Evolutionary conservation across 2,329 filamentous ascomycete genomes (phyloP), one percentile per base, ranked within the genome.

Genomic region (Drechslerella stenobrocha): DNA sequence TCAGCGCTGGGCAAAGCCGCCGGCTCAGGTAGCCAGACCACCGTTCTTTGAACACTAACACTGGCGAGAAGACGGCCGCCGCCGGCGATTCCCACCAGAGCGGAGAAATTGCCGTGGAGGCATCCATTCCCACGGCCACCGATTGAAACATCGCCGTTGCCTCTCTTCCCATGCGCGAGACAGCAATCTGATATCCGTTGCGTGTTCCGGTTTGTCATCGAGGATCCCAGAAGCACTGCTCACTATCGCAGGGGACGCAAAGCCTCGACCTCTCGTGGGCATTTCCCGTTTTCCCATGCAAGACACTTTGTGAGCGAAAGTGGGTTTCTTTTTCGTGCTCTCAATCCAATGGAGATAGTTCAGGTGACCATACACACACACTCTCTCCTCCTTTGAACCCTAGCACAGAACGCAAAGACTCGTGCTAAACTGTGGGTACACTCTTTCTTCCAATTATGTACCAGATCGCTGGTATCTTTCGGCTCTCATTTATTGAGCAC

Each of bases 341-440:
- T 32, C 30, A 32, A n/a, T 32, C 61, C 60, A 65, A 65, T 58
- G 51, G 60, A 65, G 59, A 50, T 48, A 15, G 61, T 66, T 66
- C 61, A 66, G 61, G 61, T 66, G 61, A 66, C 61, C 61, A 65
- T 52, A 48, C 52, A 32, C 34, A 37, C 52, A 32, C 52, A 52
- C 47, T 28, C 24, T 50, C 48, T 26, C 60, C 52, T 42, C 48
- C 53, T 58, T 48, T 26, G 26, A 59, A 66, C 28, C 60, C 60
- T 53, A 47, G 60, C 58, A 65, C 37, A 42, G 37, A 18, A 20
- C 47, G 26, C 55, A 64, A 22, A 53, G 28, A 30, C 40, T 32
- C 47, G 37, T 65, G 52, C 60, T 52, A 46, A 66, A 44, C 26
- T 47, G 30, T 65, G 47, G 60, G 47, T 53, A 59, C 52, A 30